A percentile compares a stretch with the other conserved stretches of the same genome.
Evolutionary conservation across 371 early-diverging fungal genomes (phyloP).

Genomic region (Zychaea mexicana): DNA sequence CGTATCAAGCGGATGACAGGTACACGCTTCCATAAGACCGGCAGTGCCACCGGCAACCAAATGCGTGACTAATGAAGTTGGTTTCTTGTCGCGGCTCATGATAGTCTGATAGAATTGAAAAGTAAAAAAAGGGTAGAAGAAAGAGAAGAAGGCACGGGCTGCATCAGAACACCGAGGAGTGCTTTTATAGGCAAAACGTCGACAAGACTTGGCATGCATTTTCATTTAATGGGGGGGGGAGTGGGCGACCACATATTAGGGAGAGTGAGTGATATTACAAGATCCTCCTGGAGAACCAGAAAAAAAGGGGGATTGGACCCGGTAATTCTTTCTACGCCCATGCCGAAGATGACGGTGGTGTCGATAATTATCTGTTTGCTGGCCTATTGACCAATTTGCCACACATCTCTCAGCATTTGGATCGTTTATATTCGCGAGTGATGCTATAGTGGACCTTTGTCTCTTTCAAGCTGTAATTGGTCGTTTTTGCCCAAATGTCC

Average conservation of each 20-base stretch:
- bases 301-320: not conserved
- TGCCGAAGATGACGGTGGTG: no score
- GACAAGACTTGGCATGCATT: constrained; percentile 6
- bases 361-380: no score
- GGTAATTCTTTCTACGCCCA: no score
- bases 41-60: constrained; percentile 92
- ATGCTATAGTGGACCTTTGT: no score
- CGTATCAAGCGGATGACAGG: constrained; percentile 97
- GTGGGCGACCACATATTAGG: no score
- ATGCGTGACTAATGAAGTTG: constrained; percentile 63
- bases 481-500: not conserved
- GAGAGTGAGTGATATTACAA: not conserved
- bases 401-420: no score
- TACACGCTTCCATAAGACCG: constrained; percentile 91
- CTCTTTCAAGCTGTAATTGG: no score
- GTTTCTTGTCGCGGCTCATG: constrained; percentile 44
- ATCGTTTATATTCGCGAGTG: no score
- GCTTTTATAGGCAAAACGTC: constrained; percentile 1
- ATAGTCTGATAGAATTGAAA: not conserved
- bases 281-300: not conserved
- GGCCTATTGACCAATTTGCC: no score
- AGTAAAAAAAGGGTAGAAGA: not conserved
- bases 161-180: not conserved
- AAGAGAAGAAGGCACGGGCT: not conserved
- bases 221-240: constrained; percentile 1